phyloP scores from a whole-genome alignment of 441 rosid genomes.

The Corymbia citriodora region DNA sequence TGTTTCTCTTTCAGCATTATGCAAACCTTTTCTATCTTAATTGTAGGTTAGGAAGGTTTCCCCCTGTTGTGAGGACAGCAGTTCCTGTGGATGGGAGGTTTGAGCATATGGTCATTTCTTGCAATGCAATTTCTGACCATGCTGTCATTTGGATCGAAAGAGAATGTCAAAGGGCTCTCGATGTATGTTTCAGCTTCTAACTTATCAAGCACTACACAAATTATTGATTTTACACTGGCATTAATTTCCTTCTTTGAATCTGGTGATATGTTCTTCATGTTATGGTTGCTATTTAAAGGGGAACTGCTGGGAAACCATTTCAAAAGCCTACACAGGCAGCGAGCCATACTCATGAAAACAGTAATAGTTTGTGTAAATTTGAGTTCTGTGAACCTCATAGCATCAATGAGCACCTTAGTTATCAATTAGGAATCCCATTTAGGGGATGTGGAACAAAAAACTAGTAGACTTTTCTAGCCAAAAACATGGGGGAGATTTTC shows the following conservation, averaged over 20 bases:
- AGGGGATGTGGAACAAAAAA: not conserved
- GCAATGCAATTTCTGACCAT: not conserved
- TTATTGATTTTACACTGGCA: not conserved
- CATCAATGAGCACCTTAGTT: not conserved
- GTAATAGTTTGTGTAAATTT: not conserved
- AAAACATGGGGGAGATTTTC: not conserved
- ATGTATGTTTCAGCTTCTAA: not conserved
- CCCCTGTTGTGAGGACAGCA: constrained; percentile 2
- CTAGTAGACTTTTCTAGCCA: not conserved
- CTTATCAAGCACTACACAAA: not conserved
- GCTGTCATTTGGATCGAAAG: not conserved
- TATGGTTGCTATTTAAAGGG: not conserved
- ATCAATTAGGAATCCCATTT: not conserved
- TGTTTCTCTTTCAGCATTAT: not conserved
- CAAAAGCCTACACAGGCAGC: not conserved
- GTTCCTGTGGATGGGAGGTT: constrained; percentile 1
- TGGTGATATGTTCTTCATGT: not conserved
- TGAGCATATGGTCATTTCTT: not conserved
- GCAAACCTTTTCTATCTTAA: not conserved
- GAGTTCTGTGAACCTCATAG: not conserved
- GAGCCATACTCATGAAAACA: not conserved
- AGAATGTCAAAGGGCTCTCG: not conserved
- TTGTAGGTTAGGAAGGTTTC: constrained; percentile 1
- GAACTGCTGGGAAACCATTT: not conserved
- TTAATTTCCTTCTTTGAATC: not conserved